Percentiles rank a stretch among this genome's conserved stretches.
phyloP scores from a whole-genome alignment of 2,329 filamentous ascomycete species.

The Eurotiales sp. region DNA sequence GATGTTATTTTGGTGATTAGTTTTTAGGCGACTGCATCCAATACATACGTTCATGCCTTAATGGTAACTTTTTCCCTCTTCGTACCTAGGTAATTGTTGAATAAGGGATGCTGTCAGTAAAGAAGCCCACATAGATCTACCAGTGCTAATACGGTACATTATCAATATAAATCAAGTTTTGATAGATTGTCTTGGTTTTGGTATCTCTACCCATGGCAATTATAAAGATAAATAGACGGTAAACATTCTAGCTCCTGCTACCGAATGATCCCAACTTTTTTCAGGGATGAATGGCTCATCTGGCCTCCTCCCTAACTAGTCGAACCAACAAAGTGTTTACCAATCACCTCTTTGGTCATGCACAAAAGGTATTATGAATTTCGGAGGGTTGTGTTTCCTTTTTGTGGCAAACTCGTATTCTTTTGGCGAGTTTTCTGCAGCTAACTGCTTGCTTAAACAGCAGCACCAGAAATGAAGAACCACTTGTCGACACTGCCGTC shows the following conservation, averaged over 20 bases:
- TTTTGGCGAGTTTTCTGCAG: not conserved
- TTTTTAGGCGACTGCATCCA: no score
- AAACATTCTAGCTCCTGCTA: not conserved
- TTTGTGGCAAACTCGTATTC: not conserved
- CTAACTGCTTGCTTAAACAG: constrained; percentile 54
- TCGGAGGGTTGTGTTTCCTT: not conserved
- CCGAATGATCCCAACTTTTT: not conserved
- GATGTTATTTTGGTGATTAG: not conserved
- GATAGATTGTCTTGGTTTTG: not conserved
- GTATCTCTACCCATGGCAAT: constrained; percentile 10
- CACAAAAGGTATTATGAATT: constrained; percentile 1
- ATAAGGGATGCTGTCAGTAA: no score
- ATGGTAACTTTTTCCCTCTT: no score
- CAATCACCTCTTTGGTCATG: not conserved
- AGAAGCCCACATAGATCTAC: no score
- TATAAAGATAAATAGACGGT: not conserved
- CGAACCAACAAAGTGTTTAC: not conserved
- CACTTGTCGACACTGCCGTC: constrained; percentile 99
- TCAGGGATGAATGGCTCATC: not conserved
- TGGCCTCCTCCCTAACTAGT: not conserved
- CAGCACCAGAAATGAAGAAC: constrained; percentile 99
- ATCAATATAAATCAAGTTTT: not conserved
- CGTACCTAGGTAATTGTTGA: no score
- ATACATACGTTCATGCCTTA: no score
- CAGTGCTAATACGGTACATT: not conserved